Evolutionary conservation across 2,329 filamentous ascomycete species (phyloP).

Genomic region (Aspergillus niger): DNA sequence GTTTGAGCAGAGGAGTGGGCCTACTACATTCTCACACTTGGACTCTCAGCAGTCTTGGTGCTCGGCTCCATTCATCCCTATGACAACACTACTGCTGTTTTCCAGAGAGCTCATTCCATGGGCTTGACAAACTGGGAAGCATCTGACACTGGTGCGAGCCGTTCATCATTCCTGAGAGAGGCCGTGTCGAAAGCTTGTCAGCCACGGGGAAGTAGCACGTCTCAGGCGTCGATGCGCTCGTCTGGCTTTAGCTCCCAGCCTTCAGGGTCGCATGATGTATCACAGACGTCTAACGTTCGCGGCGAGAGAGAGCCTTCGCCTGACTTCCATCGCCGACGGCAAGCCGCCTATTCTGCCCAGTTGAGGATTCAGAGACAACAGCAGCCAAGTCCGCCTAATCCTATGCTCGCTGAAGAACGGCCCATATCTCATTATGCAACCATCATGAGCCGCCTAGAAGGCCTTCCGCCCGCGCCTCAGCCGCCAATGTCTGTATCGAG

Average conservation of each 20-base stretch:
- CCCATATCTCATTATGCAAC: slow-evolving; percentile 43
- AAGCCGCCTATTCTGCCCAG: slow-evolving; percentile 36
- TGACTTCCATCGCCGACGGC: slow-evolving; percentile 31
- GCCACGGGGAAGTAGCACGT: slow-evolving; percentile 32
- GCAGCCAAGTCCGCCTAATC: slow-evolving; percentile 15
- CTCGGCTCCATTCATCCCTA: slow-evolving; percentile 48
- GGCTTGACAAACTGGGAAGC: slow-evolving; percentile 61
- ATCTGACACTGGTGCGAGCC: slow-evolving; percentile 49
- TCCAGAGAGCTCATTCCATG: slow-evolving; percentile 54
- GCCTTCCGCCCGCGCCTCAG: slow-evolving; percentile 17
- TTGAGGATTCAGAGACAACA: slow-evolving; percentile 32
- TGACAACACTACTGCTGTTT: slow-evolving; percentile 43
- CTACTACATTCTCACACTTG: slow-evolving; percentile 60
- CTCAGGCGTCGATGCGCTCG: background rate
- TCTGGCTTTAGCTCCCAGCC: slow-evolving; percentile 18
- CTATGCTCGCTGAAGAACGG: slow-evolving; percentile 37
- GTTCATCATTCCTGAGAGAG: slow-evolving; percentile 61
- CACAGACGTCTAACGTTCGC: slow-evolving; percentile 13
- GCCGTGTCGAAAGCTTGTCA: slow-evolving; percentile 63
- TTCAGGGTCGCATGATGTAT: slow-evolving; percentile 9
- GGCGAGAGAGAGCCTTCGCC: slow-evolving; percentile 16
- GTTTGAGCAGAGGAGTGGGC: slow-evolving; percentile 59
- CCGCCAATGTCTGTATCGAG: slow-evolving; percentile 15
- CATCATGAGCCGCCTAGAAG: slow-evolving; percentile 40
- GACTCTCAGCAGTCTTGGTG: slow-evolving; percentile 57